Percentiles rank a stretch among this genome's conserved stretches.
phyloP scores from a whole-genome alignment of 1,139 yeast species.

The Lodderomyces theae region DNA sequence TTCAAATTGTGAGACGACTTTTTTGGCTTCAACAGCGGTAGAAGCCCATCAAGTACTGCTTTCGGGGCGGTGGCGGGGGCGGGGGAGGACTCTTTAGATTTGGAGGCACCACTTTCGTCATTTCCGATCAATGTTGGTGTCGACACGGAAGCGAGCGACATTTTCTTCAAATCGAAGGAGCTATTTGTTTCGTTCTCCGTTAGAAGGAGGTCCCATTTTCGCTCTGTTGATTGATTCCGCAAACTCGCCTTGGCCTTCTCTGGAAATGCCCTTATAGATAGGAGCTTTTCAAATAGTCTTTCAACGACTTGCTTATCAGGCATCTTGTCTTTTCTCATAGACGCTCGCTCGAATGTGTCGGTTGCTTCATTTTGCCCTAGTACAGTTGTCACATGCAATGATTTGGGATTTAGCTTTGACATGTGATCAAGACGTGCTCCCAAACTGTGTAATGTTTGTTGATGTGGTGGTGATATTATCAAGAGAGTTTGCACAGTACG shows the following conservation, averaged over 20 bases:
- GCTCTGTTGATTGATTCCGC: conserved; percentile 29
- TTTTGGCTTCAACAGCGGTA: conserved; percentile 1
- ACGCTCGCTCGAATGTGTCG: conserved; percentile 34
- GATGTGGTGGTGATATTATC: too few species aligned
- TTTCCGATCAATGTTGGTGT: background rate
- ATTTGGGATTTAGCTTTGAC: conserved; percentile 7
- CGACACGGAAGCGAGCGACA: background rate
- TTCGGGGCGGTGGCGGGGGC: too few species aligned
- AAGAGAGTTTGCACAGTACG: too few species aligned
- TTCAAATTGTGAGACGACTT: background rate
- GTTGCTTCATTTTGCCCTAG: conserved; percentile 19
- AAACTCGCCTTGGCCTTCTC: conserved; percentile 32
- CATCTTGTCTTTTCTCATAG: conserved; percentile 31
- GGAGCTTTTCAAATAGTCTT: conserved; percentile 35
- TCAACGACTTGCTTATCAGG: conserved; percentile 40
- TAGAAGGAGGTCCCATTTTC: conserved; percentile 48
- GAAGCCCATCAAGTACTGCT: background rate
- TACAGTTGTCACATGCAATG: conserved; percentile 14
- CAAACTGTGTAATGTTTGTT: background rate
- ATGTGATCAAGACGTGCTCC: background rate
- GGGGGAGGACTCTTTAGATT: background rate
- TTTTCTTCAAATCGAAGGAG: conserved; percentile 31
- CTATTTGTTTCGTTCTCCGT: conserved; percentile 41
- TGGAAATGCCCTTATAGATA: conserved; percentile 39
- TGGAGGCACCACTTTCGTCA: background rate